These are phyloP conservation scores for Microstegium vimineum DNA, from an alignment of 176 grass and related monocot species.

Conservation along the genomic window DNA sequence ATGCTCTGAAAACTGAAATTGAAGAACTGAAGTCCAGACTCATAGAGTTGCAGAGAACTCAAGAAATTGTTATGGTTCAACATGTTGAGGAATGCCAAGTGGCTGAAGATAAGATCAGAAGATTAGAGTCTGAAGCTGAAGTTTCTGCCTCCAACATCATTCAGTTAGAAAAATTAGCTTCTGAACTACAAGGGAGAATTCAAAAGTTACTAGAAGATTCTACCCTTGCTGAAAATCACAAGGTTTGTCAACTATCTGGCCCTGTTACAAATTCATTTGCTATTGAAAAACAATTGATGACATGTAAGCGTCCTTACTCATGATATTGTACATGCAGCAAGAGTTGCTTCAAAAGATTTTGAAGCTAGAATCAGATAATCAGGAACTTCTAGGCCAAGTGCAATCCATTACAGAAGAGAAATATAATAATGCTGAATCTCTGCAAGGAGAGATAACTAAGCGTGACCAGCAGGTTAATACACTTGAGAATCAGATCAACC, in stretches of 20 bases:
- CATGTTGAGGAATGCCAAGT: slow-evolving; percentile 84
- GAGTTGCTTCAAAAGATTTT: slow-evolving; percentile 63
- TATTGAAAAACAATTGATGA: background rate
- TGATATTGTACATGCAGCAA: slow-evolving; percentile 54
- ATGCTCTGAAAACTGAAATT: slow-evolving; percentile 56
- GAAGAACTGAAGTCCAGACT: slow-evolving; percentile 63
- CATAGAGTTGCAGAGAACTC: slow-evolving; percentile 72
- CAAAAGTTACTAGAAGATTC: slow-evolving; percentile 59
- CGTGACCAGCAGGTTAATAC: slow-evolving; percentile 56
- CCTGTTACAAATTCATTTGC: background rate
- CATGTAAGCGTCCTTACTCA: slow-evolving; percentile 23
- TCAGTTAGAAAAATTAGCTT: slow-evolving; percentile 49
- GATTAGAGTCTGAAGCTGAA: slow-evolving; percentile 66
- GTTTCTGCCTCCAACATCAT: slow-evolving; percentile 55
- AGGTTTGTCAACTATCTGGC: slow-evolving; percentile 48
- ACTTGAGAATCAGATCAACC: slow-evolving; percentile 66
- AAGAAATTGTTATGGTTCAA: slow-evolving; percentile 88
- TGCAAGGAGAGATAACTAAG: slow-evolving; percentile 66
- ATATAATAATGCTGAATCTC: slow-evolving; percentile 54
- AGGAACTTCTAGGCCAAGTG: slow-evolving; percentile 56
- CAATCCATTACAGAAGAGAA: slow-evolving; percentile 56
- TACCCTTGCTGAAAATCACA: slow-evolving; percentile 57
- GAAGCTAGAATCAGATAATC: slow-evolving; percentile 68
- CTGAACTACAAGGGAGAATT: slow-evolving; percentile 69
- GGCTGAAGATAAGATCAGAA: slow-evolving; percentile 76